Conservation (phyloP, 371 early-diverging fungal genomes). For the Rhizopus delemar region DNA sequence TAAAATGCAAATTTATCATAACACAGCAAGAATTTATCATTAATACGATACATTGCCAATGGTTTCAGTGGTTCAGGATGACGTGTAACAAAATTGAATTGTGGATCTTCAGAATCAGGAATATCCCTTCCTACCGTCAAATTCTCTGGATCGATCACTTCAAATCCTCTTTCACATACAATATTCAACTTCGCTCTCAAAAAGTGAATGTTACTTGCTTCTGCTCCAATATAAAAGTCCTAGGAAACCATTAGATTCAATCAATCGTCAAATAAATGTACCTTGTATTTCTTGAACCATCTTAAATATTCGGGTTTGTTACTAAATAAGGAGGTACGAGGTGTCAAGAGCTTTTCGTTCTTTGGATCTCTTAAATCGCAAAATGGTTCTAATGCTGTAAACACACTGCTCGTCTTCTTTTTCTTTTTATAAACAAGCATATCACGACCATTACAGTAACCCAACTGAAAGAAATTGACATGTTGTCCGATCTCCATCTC, state of each 20-base stretch:
- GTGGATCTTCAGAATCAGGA: slow-evolving; percentile 77
- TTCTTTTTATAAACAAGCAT: slow-evolving; percentile 61
- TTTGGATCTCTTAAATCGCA: slow-evolving; percentile 46
- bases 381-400: slow-evolving; percentile 44
- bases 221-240: slow-evolving; percentile 85
- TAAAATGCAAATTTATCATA: slow-evolving; percentile 93
- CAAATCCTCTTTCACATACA: slow-evolving; percentile 84
- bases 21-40: slow-evolving; percentile 76
- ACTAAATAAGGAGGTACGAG: slow-evolving; percentile 29
- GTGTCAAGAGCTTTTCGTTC: slow-evolving; percentile 31
- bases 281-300: slow-evolving; percentile 43
- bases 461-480: slow-evolving; percentile 79
- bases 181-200: slow-evolving; percentile 75
- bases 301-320: slow-evolving; percentile 26
- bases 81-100: slow-evolving; percentile 80
- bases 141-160: slow-evolving; percentile 80
- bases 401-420: slow-evolving; percentile 50
- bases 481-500: slow-evolving; percentile 63
- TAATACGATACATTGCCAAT: slow-evolving; percentile 82
- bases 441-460: slow-evolving; percentile 62
- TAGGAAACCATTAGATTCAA: slow-evolving; percentile 13
- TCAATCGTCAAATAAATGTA: background rate
- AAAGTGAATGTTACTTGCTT: slow-evolving; percentile 74
- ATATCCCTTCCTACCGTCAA: slow-evolving; percentile 61
- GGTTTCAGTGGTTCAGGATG: slow-evolving; percentile 73